phyloP scores from a whole-genome alignment of 202 grass and related monocot species.

The Setaria italica region DNA sequence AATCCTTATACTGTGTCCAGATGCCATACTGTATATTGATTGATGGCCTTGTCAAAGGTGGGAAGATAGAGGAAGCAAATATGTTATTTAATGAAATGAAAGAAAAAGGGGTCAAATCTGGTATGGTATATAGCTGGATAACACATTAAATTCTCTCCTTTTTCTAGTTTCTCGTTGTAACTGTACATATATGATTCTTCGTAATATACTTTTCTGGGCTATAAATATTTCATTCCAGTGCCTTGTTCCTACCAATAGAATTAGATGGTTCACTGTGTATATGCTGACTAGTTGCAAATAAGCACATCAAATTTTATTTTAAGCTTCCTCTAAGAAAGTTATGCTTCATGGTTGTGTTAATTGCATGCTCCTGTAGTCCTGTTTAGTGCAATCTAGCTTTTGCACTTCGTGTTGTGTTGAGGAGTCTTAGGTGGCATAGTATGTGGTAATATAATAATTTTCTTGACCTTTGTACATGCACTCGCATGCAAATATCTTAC shows the following conservation, averaged over 20 bases:
- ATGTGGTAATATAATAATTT: conserved; percentile 20
- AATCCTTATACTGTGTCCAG: conserved; percentile 47
- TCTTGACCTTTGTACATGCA: conserved; percentile 25
- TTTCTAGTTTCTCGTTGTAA: conserved; percentile 35
- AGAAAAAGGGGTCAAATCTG: conserved; percentile 81
- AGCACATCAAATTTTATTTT: background rate
- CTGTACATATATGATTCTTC: background rate
- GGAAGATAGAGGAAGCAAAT: conserved; percentile 70
- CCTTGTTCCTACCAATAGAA: conserved; percentile 15
- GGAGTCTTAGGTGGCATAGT: background rate
- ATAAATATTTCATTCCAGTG: conserved; percentile 7
- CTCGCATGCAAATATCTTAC: conserved; percentile 4
- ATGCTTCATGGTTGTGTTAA: background rate
- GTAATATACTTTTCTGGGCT: background rate
- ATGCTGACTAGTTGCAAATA: conserved; percentile 9
- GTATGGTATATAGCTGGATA: conserved; percentile 50
- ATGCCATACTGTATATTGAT: conserved; percentile 95
- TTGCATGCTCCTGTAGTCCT: background rate
- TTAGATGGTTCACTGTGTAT: background rate
- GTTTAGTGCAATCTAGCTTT: background rate
- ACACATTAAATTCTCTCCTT: background rate
- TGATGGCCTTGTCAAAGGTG: conserved; percentile 89
- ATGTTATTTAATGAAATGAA: conserved; percentile 78
- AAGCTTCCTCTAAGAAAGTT: background rate
- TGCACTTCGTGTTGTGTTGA: background rate